These are phyloP conservation scores for Emergomyces pasteurianus DNA, from an alignment of 2,329 filamentous ascomycete species.

Conservation along the genomic window DNA sequence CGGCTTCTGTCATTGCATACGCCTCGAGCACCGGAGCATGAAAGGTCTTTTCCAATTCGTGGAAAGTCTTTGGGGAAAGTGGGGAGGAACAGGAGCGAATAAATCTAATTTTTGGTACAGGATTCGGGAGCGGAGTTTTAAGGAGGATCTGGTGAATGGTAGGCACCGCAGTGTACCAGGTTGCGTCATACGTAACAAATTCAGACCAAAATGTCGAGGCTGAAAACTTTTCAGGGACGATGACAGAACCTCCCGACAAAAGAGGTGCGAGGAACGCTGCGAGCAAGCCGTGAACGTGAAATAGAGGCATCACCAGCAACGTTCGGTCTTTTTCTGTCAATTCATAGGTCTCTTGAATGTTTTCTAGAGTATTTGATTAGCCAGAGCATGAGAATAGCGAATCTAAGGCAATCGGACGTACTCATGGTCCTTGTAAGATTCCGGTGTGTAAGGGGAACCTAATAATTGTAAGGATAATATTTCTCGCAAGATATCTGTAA, in stretches of 20 bases:
- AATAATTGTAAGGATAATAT: conserved; percentile 5
- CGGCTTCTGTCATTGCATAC: conserved; percentile 86
- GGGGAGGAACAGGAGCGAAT: conserved; percentile 81
- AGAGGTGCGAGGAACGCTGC: conserved; percentile 72
- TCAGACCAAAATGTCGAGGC: conserved; percentile 73
- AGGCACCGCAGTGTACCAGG: conserved; percentile 89
- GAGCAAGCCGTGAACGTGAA: conserved; percentile 81
- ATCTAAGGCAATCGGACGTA: conserved; percentile 24
- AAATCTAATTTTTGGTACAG: conserved; percentile 65
- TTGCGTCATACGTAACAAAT: conserved; percentile 61
- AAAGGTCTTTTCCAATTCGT: conserved; percentile 64
- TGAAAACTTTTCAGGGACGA: conserved; percentile 70
- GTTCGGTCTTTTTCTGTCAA: conserved; percentile 61
- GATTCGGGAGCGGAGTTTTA: conserved; percentile 55
- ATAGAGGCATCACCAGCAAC: conserved; percentile 80
- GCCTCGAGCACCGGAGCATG: conserved; percentile 75
- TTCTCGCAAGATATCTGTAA: not conserved
- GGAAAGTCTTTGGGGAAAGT: conserved; percentile 67
- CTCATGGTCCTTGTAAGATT: conserved; percentile 74
- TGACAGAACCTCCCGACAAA: conserved; percentile 61
- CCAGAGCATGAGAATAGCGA: not conserved
- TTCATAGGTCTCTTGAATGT: conserved; percentile 67
- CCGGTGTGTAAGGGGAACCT: conserved; percentile 65
- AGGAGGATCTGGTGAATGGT: conserved; percentile 86
- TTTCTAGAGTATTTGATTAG: conserved; percentile 36